Percentiles rank a stretch among this genome's conserved stretches.
Evolutionary conservation across 129 eudicot species (phyloP).

Genomic region (Arctium lappa): DNA sequence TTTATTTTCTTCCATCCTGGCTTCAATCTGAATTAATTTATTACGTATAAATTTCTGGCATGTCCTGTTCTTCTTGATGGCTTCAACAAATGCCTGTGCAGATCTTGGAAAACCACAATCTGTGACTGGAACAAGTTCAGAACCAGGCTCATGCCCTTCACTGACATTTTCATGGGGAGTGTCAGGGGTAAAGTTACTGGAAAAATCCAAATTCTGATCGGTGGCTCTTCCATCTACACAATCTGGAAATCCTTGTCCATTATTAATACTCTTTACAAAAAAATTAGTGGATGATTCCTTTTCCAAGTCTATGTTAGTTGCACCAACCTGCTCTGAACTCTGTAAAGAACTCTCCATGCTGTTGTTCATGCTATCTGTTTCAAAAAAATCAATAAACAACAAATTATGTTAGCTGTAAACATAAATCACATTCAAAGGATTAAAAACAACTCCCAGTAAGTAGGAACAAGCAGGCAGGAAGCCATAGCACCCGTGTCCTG

Average conservation of each 20-base stretch:
- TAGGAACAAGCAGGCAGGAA: too few relatives aligned
- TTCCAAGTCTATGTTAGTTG: slow-evolving; percentile 59
- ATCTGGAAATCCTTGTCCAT: slow-evolving; percentile 71
- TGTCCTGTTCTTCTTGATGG: slow-evolving; percentile 84
- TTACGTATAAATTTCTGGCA: slow-evolving; percentile 67
- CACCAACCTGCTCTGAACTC: slow-evolving; percentile 70
- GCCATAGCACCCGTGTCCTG: neutral
- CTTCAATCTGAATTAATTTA: slow-evolving; percentile 58
- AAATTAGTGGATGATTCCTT: slow-evolving; percentile 79
- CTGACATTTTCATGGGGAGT: slow-evolving; percentile 19
- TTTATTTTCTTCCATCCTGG: slow-evolving; percentile 68
- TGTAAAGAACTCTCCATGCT: slow-evolving; percentile 32
- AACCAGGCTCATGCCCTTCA: slow-evolving; percentile 39
- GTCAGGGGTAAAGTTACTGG: slow-evolving; percentile 23
- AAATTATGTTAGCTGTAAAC: neutral
- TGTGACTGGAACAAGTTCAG: slow-evolving; percentile 39
- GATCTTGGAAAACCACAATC: slow-evolving; percentile 54
- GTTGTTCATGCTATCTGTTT: slow-evolving; percentile 41
- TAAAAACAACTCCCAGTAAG: neutral
- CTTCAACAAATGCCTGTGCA: slow-evolving; percentile 78
- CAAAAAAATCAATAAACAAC: slow-evolving; percentile 1
- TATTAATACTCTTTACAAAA: slow-evolving; percentile 62
- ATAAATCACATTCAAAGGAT: neutral
- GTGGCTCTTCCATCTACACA: slow-evolving; percentile 53
- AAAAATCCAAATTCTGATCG: slow-evolving; percentile 29